These are phyloP conservation scores for Neonothopanus nambi DNA, from an alignment of 1,284 basidiomycete species.

Conservation along the genomic window DNA sequence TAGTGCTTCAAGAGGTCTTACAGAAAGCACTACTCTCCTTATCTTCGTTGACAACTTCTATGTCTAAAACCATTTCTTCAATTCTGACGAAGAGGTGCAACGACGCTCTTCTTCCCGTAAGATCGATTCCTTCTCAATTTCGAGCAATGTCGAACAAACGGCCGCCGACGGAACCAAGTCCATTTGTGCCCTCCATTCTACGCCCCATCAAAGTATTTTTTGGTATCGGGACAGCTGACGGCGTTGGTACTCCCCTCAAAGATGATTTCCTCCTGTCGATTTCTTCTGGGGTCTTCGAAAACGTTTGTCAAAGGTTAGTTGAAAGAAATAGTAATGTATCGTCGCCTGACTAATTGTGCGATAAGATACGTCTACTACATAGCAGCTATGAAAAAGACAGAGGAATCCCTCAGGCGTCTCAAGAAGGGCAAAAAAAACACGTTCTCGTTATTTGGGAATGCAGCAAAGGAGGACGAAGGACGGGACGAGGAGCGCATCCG, in stretches of 20 bases:
- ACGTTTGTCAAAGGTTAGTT: slow-evolving; percentile 66
- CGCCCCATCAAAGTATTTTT: slow-evolving; percentile 84
- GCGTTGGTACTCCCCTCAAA: slow-evolving; percentile 58
- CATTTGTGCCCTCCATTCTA: slow-evolving; percentile 81
- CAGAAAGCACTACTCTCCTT: slow-evolving; percentile 49
- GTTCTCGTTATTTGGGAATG: slow-evolving; percentile 74
- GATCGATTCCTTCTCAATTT: slow-evolving; percentile 86
- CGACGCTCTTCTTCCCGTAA: slow-evolving; percentile 84
- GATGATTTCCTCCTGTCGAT: slow-evolving; percentile 54
- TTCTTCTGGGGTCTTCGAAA: slow-evolving; percentile 70
- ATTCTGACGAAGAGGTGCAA: slow-evolving; percentile 79
- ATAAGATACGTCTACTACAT: slow-evolving; percentile 69
- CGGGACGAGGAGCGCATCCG: slow-evolving; percentile 81
- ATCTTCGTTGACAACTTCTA: slow-evolving; percentile 47
- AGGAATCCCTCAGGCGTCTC: slow-evolving; percentile 81
- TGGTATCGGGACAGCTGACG: slow-evolving; percentile 53
- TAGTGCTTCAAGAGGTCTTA: slow-evolving; percentile 51
- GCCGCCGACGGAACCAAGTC: slow-evolving; percentile 73
- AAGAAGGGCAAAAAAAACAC: slow-evolving; percentile 81
- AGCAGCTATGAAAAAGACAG: slow-evolving; percentile 84
- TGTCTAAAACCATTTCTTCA: slow-evolving; percentile 66
- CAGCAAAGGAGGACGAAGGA: slow-evolving; percentile 59
- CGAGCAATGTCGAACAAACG: slow-evolving; percentile 78
- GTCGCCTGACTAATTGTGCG: slow-evolving; percentile 3
- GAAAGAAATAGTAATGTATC: not conserved